phyloP scores from a whole-genome alignment of 2,329 filamentous ascomycete genomes.

The Dryadomyces quercus-mongolicae region DNA sequence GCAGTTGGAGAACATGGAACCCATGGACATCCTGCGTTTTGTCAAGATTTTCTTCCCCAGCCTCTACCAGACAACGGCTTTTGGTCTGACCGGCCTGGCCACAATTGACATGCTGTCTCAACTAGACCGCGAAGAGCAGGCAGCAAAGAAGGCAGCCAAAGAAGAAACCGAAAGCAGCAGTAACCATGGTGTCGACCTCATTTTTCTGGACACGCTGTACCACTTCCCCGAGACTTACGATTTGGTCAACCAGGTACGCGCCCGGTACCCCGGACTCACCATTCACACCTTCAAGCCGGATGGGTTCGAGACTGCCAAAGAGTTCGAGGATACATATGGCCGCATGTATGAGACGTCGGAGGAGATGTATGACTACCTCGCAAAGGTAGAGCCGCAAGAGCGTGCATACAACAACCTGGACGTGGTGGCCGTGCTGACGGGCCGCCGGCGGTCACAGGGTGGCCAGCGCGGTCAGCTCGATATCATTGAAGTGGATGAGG shows the following conservation, averaged over 20 bases:
- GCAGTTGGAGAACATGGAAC: conserved; percentile 76
- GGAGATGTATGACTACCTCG: conserved; percentile 90
- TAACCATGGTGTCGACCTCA: conserved; percentile 42
- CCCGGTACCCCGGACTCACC: conserved; percentile 64
- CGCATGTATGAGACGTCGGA: conserved; percentile 75
- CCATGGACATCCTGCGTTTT: conserved; percentile 86
- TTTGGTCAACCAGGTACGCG: conserved; percentile 61
- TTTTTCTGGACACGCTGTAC: conserved; percentile 77
- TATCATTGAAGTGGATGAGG: conserved; percentile 82
- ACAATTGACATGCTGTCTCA: conserved; percentile 79
- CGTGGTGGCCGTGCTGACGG: conserved; percentile 84
- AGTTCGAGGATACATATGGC: conserved; percentile 77
- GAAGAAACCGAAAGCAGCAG: neutral
- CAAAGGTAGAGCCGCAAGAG: conserved; percentile 94
- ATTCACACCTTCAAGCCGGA: conserved; percentile 86
- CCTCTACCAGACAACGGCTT: conserved; percentile 78
- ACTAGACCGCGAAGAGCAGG: conserved; percentile 49
- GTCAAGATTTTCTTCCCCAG: conserved; percentile 81
- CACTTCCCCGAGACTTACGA: conserved; percentile 69
- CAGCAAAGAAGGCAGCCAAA: neutral
- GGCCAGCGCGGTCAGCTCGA: conserved; percentile 82
- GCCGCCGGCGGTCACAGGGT: conserved; percentile 82
- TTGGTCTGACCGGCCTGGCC: conserved; percentile 68
- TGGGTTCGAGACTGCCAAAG: conserved; percentile 55
- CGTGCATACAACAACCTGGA: conserved; percentile 79